Evolutionary conservation across 2,329 filamentous ascomycete genomes (phyloP), one percentile per base, ranked within the genome.

Genomic region (Fusarium sterilihyphosum): DNA sequence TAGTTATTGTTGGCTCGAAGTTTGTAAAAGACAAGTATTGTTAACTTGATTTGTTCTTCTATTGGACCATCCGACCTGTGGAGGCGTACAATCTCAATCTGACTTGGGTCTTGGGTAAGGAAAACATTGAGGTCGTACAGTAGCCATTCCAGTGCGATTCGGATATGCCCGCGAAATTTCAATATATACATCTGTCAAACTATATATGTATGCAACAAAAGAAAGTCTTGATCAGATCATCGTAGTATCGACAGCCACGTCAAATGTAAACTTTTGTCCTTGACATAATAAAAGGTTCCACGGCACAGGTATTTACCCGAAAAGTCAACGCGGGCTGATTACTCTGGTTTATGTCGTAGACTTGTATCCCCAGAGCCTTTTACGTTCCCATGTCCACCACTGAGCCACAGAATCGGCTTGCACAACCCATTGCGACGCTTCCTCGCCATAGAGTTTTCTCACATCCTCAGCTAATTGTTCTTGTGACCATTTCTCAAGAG

Each of bases 341-440:
- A n/a, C 1, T 44, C 26, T 22, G 26, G 38, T 17, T n/a, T 46
- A 58, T 37, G 17, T 33, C 31, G 20, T 37, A 26, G n/a, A 4
- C 33, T 68, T 66, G 40, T 67, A 62, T 2, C 61, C 65, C 74
- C 74, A 77, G 10, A 76, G 47, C 7, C 73, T 58, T 52, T 76
- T 68, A 9, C 60, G 49, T 50, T 77, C 74, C 12, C 59, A 33
- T 2, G 49, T 63, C 67, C 70, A 73, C 74, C 74, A 77, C 18
- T 54, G 31, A 6, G 67, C 63, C 8, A 77, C 61, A 16, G 59
- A 62, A 33, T 76, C 69, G 11, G 74, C 74, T 40, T 77, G 69
- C 8, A 50, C 57, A 17, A 77, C 75, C 80, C 79, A 82, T 33
- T 80, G 71, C 18, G 79, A 76, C 43, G 77, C 61, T 56, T 73